Evolutionary conservation across 2,329 filamentous ascomycete genomes (phyloP), one percentile per base, ranked within the genome.

Genomic region (Exophiala calicioides): DNA sequence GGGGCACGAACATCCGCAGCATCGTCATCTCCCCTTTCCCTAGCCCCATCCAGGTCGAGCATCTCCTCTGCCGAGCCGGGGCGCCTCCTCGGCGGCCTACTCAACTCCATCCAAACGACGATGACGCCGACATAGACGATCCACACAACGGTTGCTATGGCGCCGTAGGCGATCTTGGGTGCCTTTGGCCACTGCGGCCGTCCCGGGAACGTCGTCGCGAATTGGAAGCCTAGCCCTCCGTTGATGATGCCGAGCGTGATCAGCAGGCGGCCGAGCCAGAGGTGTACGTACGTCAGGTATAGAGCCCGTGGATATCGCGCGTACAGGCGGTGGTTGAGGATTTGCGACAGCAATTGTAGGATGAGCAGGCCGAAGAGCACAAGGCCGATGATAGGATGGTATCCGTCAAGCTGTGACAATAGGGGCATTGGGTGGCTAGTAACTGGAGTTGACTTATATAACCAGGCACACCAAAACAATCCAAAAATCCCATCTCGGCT

Each of bases 221-320:
- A 38, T 27, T 44, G 44, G 29, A 80, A 69, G 0, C 78, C 78
- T 1, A 81, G 60, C 0, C 76, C 78, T 10, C 75, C 78, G 56
- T 80, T 80, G 58, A 80, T 67, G 44, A 79, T 74, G 3, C 76
- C 78, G 1, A 80, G 62, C 0, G 71, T 65, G 7, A 81, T 69
- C 21, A 73, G 65, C 24, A 66, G 52, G 3, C 78, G 69, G 15
- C 78, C 78, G 13, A 78, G 57, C 78, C 78, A 81, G 35, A 79
- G 64, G 55, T 81, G 78, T 2, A 63, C 30, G 30, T 55, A 42
- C 12, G 36, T 49, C 7, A 57, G 49, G 33, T 56, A 53, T 6
- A 45, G 42, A 20, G 54, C 39, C 10, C 60, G 59, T 2, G 67
- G 64, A 12, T 69, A 66, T 50, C 69, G 72, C 37, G 71, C 68